Evolutionary conservation across 148 eudicot species (phyloP), one percentile per base, ranked within the genome.

Genomic region (Dianthus caryophyllus): DNA sequence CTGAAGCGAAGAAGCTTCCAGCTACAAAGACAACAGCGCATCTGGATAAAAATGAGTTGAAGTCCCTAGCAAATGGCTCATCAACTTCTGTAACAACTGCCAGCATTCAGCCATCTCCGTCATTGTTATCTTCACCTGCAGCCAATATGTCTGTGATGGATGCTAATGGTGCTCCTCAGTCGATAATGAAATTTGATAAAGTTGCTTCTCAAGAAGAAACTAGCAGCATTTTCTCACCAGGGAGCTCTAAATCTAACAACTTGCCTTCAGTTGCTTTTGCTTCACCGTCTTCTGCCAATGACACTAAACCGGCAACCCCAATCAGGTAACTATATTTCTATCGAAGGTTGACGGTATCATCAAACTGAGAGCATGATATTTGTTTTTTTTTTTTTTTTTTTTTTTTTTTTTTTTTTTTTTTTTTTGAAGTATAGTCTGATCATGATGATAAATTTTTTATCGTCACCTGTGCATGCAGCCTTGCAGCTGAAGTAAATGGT

Each of bases 271-370:
- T 66, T 61, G 6, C 26, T 33, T 68, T 66, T 49, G 22, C 79
- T 47, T 27, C 84, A 12, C 51, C 82, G 24, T 51, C 84, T 31
- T 60, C 53, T 70, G 62, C 29, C 17, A 76, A 31, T 9, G 44
- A 59, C 18, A 6, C 43, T 60, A 36, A 65, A 31, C 55, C 64
- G 36, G 84, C 72, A 56, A 52, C 62, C 61, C 66, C 80, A 39
- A 68, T 44, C 82, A 87, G 98, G 98, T 87, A 72, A 60, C 72
- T 69, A 33, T 22, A 41, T 44, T 20, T 8, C 57, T 22, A 63
- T 46, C 43, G 9, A 49, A 22, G 9, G 26, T 54, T 50, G 54
- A 18, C 54, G 18, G 24, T n/a, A n/a, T 50, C 21, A 3, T 10
- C 54, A 3, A 25, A n/a, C 22, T 7, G 54, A 50, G 21, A 41